Evolutionary conservation across 495 filamentous ascomycete species (phyloP), one percentile per base, ranked within the genome.

Genomic region (Schizothecium vesticola): DNA sequence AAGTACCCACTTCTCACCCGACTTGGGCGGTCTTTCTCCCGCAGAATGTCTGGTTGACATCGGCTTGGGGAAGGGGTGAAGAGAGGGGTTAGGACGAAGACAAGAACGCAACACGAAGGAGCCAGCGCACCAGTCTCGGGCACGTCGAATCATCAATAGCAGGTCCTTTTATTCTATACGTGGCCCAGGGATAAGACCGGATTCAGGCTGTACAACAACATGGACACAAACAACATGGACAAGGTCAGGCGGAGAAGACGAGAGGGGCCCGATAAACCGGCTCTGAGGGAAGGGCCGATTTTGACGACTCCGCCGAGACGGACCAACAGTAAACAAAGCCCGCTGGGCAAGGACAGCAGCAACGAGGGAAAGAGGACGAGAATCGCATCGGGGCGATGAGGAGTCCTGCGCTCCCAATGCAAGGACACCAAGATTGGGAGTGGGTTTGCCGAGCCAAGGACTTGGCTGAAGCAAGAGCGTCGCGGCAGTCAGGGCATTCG

Each of bases 1-100:
- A 69, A 66, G 55, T 57, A 66, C 13, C 72, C 72, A 2, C 63
- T 74, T 21, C 51, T 75, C 5, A 24, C 64, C 26, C 67, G 72
- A 25, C 66, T 74, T 23, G 68, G 72, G 1, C 72, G 73, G 11
- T 72, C 73, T 0, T 75, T 68, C 63, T 72, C 73, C 8, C 70
- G 73, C 0, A 67, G 72, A 13, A 66, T 70, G 58, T 74, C 73
- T 23, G 56, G 55, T n/a, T 68, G 63, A 65, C 12, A 2, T 24
- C 5, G 43, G 16, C 16, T 51, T n/a, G 43, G 13, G 33, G 19
- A 51, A 3, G 43, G 43, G 43, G 5, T 0, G 19, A n/a, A 8
- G 43, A 8, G 7, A n/a, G 19, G 31, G 11, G 19, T 51, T 19
- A 7, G 43, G 16, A 51, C 43, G 16, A 2, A 51, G 43, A 51